These are phyloP conservation scores for Pseudocercospora ulei DNA, from an alignment of 2,329 filamentous ascomycete genomes.

Conservation along the genomic window DNA sequence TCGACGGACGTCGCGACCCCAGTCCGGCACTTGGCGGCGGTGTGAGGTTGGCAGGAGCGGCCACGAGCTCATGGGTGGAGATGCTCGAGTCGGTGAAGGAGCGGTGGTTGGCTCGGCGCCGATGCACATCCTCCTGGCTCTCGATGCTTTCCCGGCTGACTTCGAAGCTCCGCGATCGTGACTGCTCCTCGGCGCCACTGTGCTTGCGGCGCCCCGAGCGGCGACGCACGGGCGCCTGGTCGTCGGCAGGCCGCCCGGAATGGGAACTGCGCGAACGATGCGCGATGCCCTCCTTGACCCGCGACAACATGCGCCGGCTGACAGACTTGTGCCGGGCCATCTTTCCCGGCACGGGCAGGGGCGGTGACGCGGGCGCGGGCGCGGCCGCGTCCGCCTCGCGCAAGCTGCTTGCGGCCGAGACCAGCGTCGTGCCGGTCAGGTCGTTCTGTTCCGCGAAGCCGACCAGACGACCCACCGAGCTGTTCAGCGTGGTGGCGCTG, in stretches of 20 bases:
- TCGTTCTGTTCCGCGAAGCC: constrained; percentile 8
- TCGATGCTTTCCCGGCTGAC: constrained; percentile 25
- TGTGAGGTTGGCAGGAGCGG: constrained; percentile 13
- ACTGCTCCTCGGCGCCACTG: constrained; percentile 20
- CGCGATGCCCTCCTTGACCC: constrained; percentile 32
- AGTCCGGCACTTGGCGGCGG: constrained; percentile 11
- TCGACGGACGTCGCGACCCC: constrained; percentile 11
- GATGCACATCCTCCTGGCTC: constrained; percentile 18
- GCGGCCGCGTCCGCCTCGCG: background rate
- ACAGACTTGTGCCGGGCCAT: constrained; percentile 31
- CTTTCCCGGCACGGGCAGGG: constrained; percentile 13
- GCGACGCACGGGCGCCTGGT: constrained; percentile 28
- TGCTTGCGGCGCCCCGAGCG: constrained; percentile 28
- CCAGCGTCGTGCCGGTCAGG: constrained; percentile 17
- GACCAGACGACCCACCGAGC: constrained; percentile 6
- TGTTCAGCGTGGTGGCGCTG: constrained; percentile 14
- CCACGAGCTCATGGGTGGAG: constrained; percentile 23
- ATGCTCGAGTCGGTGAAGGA: constrained; percentile 29
- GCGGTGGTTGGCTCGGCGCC: constrained; percentile 15
- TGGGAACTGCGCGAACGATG: constrained; percentile 27
- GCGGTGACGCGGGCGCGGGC: constrained; percentile 6
- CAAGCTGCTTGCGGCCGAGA: constrained; percentile 3
- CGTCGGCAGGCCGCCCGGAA: constrained; percentile 24
- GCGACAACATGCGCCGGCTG: constrained; percentile 33
- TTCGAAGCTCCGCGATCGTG: constrained; percentile 28